A percentile compares a stretch with the other conserved stretches of the same genome.
Conservation (phyloP, 2,329 filamentous ascomycete genomes). For the Torrubiellomyces zombiae region DNA sequence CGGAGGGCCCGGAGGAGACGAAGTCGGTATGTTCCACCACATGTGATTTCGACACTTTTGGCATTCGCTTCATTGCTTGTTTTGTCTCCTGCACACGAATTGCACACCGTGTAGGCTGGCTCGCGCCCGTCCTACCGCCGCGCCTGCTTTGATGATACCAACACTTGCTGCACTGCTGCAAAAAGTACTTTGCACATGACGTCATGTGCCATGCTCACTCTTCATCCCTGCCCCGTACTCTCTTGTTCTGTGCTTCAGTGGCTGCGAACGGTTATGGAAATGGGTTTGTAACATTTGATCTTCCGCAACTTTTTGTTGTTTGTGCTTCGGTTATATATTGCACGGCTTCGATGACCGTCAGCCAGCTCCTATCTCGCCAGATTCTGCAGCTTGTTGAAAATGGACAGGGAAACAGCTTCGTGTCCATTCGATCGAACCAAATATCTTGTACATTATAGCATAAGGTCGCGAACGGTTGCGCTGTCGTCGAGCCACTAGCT, state of each 20-base stretch:
- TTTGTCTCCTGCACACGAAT: slow-evolving; percentile 9
- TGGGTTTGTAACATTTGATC: slow-evolving; percentile 2
- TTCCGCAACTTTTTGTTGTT: background rate
- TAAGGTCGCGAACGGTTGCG: slow-evolving; percentile 29
- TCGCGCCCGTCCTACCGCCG: slow-evolving; percentile 4
- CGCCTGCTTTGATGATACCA: slow-evolving; percentile 22
- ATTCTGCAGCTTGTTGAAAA: too few relatives aligned
- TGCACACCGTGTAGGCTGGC: slow-evolving; percentile 5
- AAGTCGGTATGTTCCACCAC: slow-evolving; percentile 97
- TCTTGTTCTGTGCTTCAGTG: too few relatives aligned
- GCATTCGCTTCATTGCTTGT: slow-evolving; percentile 18
- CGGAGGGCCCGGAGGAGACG: slow-evolving; percentile 52
- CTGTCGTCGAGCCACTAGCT: slow-evolving; percentile 17
- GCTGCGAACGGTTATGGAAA: too few relatives aligned
- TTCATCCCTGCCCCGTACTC: too few relatives aligned
- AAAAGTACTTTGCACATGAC: slow-evolving; percentile 9
- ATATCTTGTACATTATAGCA: slow-evolving; percentile 40
- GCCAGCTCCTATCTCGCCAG: too few relatives aligned
- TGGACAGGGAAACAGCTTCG: slow-evolving; percentile 20
- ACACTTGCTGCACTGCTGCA: slow-evolving; percentile 7
- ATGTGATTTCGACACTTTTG: slow-evolving; percentile 45
- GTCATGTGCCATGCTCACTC: too few relatives aligned
- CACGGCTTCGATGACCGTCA: too few relatives aligned
- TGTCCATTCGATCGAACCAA: slow-evolving; percentile 17
- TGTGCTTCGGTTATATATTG: slow-evolving; percentile 1